A percentile compares a stretch with the other conserved stretches of the same genome.
phyloP scores from a whole-genome alignment of 2,329 filamentous ascomycete genomes.

The Lasiodiplodia gonubiensis region DNA sequence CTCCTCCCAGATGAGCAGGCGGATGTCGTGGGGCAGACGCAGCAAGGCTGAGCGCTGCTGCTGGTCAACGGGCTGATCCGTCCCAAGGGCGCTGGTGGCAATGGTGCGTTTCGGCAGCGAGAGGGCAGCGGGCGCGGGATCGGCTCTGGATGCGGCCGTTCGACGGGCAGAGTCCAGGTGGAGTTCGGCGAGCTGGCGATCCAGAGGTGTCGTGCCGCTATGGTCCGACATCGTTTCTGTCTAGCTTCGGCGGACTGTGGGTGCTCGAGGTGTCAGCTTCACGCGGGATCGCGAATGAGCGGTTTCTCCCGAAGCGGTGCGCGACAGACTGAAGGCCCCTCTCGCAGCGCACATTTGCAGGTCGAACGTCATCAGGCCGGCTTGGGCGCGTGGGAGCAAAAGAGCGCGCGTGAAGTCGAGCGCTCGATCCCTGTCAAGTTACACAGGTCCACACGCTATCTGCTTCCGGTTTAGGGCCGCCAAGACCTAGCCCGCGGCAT shows the following conservation, averaged over 20 bases:
- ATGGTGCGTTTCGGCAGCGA: neutral
- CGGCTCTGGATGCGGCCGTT: neutral
- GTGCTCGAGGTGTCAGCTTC: neutral
- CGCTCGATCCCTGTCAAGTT: constrained; percentile 20
- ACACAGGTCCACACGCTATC: constrained; percentile 14
- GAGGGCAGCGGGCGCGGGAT: constrained; percentile 1
- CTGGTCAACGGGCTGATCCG: neutral
- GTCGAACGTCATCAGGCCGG: constrained; percentile 9
- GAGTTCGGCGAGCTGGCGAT: constrained; percentile 19
- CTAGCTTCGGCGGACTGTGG: neutral
- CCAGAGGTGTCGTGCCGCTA: constrained; percentile 16
- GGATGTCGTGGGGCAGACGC: constrained; percentile 18
- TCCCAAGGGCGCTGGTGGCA: neutral
- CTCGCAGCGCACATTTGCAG: constrained; percentile 8
- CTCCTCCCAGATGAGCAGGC: constrained; percentile 24
- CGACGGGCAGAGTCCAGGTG: constrained; percentile 5
- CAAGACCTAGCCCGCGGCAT: no score
- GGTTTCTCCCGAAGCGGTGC: neutral
- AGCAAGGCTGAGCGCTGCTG: constrained; percentile 19
- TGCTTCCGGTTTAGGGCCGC: constrained; percentile 5
- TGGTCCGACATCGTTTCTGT: constrained; percentile 15
- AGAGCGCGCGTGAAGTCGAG: constrained; percentile 19
- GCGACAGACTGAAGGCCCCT: neutral
- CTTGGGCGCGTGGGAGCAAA: constrained; percentile 9
- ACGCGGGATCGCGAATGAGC: neutral